Conservation (phyloP, 257 asterid genomes). For the Solanum neorickii region DNA sequence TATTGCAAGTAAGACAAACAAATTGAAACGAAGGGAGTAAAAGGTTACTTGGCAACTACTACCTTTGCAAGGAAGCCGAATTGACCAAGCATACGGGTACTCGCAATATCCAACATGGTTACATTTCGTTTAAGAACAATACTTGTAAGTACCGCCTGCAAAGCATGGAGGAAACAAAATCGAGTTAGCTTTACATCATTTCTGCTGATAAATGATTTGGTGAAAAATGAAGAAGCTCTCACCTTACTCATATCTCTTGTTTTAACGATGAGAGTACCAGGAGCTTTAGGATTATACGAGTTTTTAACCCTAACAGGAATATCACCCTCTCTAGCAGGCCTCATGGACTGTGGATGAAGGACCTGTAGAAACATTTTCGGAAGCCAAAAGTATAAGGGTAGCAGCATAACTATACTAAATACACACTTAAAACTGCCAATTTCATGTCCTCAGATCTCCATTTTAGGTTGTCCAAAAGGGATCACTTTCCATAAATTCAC, state of each 20-base stretch:
- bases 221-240: background rate
- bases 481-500: background rate
- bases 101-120: slow-evolving; percentile 84
- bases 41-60: background rate
- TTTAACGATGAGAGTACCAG: slow-evolving; percentile 76
- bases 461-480: background rate
- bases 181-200: background rate
- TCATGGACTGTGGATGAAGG: slow-evolving; percentile 95
- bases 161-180: background rate
- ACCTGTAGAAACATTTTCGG: slow-evolving; percentile 28
- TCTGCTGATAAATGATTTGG: background rate
- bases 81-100: slow-evolving; percentile 95
- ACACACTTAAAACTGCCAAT: background rate
- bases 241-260: slow-evolving; percentile 84
- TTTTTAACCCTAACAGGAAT: slow-evolving; percentile 91
- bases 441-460: background rate
- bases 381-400: background rate
- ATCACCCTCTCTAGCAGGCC: slow-evolving; percentile 92
- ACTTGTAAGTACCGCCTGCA: slow-evolving; percentile 89
- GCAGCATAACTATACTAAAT: background rate
- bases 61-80: slow-evolving; percentile 92
- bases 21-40: background rate
- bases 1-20: background rate
- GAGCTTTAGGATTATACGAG: slow-evolving; percentile 85
- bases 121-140: slow-evolving; percentile 82